A percentile compares a stretch with the other conserved stretches of the same genome.
Conservation (phyloP, 2,329 filamentous ascomycete species). For the Herpotrichia juniperi region DNA sequence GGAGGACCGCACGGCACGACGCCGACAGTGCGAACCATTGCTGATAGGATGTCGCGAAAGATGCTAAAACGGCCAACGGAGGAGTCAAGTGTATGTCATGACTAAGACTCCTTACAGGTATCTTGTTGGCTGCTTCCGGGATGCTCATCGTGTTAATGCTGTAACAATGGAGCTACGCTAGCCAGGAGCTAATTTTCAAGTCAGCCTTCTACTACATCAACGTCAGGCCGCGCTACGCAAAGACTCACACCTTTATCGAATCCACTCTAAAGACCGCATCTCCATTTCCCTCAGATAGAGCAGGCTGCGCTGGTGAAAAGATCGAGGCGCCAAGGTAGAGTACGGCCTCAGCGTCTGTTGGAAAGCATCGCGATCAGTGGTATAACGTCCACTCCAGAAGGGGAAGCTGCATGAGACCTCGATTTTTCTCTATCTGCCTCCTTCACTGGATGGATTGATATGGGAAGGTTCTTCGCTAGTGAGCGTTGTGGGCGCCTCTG, state of each 20-base stretch:
- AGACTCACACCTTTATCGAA: not conserved
- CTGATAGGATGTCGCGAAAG: not conserved
- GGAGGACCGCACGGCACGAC: not conserved
- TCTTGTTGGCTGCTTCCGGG: not conserved
- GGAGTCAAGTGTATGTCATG: not conserved
- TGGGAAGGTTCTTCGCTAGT: too few relatives aligned
- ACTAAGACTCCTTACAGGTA: not conserved
- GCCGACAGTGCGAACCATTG: not conserved
- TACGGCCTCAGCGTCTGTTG: too few relatives aligned
- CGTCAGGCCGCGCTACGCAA: not conserved
- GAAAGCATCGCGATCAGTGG: too few relatives aligned
- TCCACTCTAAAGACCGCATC: not conserved
- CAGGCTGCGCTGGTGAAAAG: too few relatives aligned
- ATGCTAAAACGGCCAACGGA: not conserved
- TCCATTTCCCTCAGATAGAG: not conserved
- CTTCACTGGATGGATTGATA: too few relatives aligned
- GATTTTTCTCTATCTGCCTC: too few relatives aligned
- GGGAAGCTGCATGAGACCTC: too few relatives aligned
- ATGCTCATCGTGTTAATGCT: not conserved
- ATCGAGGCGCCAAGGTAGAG: too few relatives aligned
- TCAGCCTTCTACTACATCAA: not conserved
- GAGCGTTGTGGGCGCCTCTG: too few relatives aligned
- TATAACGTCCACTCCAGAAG: too few relatives aligned
- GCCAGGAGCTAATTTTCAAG: conserved; percentile 3
- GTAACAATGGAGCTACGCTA: not conserved